A percentile compares a stretch with the other conserved stretches of the same genome.
Conservation (phyloP, 139 green algal species). For the Chlorella sp. region DNA sequence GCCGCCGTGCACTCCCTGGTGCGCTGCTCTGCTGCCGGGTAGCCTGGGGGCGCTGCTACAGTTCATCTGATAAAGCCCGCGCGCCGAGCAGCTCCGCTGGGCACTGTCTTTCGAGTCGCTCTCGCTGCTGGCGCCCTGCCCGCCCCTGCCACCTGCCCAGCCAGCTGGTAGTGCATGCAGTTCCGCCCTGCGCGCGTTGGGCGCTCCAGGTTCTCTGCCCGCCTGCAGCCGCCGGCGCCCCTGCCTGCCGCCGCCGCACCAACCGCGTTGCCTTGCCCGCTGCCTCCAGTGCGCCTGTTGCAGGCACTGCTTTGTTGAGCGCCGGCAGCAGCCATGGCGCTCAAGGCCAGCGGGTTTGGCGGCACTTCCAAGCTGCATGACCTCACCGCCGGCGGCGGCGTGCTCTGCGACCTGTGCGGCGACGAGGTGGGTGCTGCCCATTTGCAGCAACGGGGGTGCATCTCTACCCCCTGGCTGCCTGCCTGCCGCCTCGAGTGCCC, state of each 20-base stretch:
- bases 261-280: neutral
- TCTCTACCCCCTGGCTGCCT: no score
- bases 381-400: constrained; percentile 24
- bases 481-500: no score
- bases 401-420: constrained; percentile 81
- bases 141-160: neutral
- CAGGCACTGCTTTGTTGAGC: no score
- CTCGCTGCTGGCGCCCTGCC: neutral
- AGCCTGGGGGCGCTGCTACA: no score
- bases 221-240: neutral
- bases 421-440: constrained; percentile 29
- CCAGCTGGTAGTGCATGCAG: no score
- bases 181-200: no score
- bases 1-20: neutral
- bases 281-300: no score
- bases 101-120: neutral
- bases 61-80: no score
- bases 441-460: no score
- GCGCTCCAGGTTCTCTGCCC: no score
- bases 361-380: constrained; percentile 44
- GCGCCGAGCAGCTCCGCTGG: neutral
- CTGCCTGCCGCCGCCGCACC: neutral
- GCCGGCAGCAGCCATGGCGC: neutral
- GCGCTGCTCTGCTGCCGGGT: no score
- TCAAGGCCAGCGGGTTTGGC: constrained; percentile 8